A percentile compares a stretch with the other conserved stretches of the same genome.
Conservation (phyloP, 2,329 filamentous ascomycete genomes). For the Trichoderma aggressivum region DNA sequence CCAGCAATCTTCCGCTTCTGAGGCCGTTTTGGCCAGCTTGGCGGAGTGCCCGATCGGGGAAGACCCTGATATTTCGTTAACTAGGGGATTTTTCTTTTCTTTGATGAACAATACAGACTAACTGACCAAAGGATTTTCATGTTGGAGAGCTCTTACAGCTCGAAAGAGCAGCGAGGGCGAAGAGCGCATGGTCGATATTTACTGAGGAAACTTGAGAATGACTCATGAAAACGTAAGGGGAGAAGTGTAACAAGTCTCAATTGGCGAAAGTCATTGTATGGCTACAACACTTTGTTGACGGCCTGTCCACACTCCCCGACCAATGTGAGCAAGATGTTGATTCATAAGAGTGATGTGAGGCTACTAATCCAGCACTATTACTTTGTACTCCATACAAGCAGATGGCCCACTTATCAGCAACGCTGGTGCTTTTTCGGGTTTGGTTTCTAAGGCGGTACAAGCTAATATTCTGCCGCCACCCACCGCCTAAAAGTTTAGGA, state of each 20-base stretch:
- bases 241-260: neutral
- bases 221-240: neutral
- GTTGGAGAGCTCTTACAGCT: slow-evolving; percentile 37
- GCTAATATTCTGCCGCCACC: slow-evolving; percentile 39
- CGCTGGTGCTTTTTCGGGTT: neutral
- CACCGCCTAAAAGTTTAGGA: slow-evolving; percentile 52
- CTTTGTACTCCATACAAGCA: neutral
- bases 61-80: slow-evolving; percentile 60
- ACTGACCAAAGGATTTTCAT: slow-evolving; percentile 85
- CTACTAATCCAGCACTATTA: neutral
- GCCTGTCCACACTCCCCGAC: neutral
- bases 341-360: neutral
- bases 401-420: neutral
- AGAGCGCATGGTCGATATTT: slow-evolving; percentile 34
- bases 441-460: neutral
- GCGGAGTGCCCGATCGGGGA: slow-evolving; percentile 65
- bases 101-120: neutral
- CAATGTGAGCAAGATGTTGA: neutral
- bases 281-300: neutral
- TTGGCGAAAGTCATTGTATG: neutral
- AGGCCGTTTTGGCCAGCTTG: slow-evolving; percentile 67
- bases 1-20: slow-evolving; percentile 75
- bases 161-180: slow-evolving; percentile 38
- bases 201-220: neutral
- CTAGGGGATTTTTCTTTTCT: neutral